Conservation (phyloP, 2,329 filamentous ascomycete species). For the Scopulariopsis brevicaulis region DNA sequence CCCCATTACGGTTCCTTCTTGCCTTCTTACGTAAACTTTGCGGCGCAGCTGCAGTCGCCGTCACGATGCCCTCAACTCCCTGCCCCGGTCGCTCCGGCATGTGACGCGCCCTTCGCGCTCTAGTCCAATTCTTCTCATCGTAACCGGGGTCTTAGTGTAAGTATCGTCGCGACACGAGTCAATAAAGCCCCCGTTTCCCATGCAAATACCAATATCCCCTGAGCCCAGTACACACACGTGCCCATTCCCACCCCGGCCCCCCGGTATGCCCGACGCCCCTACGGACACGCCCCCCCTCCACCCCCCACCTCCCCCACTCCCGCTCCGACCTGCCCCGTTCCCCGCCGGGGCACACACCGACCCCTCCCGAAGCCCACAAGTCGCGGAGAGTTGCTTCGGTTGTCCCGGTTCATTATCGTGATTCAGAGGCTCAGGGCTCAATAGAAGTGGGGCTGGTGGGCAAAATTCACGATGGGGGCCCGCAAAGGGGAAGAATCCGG, state of each 20-base stretch:
- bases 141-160: too few relatives aligned
- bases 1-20: too few relatives aligned
- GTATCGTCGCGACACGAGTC: too few relatives aligned
- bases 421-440: neutral
- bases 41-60: too few relatives aligned
- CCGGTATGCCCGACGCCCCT: neutral
- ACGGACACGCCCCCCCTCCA: neutral
- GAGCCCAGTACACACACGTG: neutral
- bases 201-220: too few relatives aligned
- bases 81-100: too few relatives aligned
- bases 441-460: neutral
- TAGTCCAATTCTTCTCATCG: too few relatives aligned
- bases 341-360: conserved; percentile 2
- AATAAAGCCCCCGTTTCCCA: too few relatives aligned
- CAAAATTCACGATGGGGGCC: neutral
- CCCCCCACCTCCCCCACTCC: neutral
- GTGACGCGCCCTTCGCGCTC: too few relatives aligned
- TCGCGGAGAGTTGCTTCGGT: neutral
- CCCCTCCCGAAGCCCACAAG: neutral
- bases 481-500: neutral
- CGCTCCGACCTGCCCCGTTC: conserved; percentile 4
- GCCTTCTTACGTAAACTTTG: too few relatives aligned
- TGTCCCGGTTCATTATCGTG: conserved; percentile 3
- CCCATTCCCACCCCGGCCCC: neutral
- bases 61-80: too few relatives aligned